Percentiles rank a stretch among this genome's conserved stretches.
phyloP scores from a whole-genome alignment of 2,329 filamentous ascomycete species.

The Metarhizium brunneum region DNA sequence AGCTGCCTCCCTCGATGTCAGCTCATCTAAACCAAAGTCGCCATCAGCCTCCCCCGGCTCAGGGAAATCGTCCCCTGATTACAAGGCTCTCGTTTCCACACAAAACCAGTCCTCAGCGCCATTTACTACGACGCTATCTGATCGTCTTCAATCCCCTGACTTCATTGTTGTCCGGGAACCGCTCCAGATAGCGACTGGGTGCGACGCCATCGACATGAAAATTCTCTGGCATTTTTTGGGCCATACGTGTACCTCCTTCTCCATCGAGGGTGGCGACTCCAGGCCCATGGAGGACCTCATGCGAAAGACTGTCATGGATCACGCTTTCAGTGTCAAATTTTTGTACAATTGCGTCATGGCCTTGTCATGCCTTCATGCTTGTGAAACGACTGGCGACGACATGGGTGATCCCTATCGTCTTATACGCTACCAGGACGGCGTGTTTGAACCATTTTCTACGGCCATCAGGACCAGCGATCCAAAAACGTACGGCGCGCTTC shows the following conservation, averaged over 20 bases:
- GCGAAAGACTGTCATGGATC: slow-evolving; percentile 35
- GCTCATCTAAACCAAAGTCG: slow-evolving; percentile 1
- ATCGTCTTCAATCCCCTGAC: neutral
- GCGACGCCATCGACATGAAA: slow-evolving; percentile 37
- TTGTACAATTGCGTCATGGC: slow-evolving; percentile 47
- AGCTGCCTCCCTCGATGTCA: slow-evolving; percentile 9
- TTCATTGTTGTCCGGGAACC: slow-evolving; percentile 12
- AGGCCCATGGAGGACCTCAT: slow-evolving; percentile 32
- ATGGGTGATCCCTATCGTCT: slow-evolving; percentile 24
- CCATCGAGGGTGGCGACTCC: slow-evolving; percentile 26
- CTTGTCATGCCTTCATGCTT: slow-evolving; percentile 35
- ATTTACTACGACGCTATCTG: too few species aligned
- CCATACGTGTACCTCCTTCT: slow-evolving; percentile 36
- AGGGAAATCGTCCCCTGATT: slow-evolving; percentile 1
- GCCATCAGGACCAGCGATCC: slow-evolving; percentile 39
- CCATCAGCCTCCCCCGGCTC: neutral
- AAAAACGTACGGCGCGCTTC: slow-evolving; percentile 37
- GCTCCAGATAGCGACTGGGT: neutral
- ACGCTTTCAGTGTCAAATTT: slow-evolving; percentile 43
- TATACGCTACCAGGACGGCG: slow-evolving; percentile 35
- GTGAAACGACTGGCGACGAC: slow-evolving; percentile 2
- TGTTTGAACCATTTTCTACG: slow-evolving; percentile 41
- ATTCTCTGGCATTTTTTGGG: slow-evolving; percentile 47
- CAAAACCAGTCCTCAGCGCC: neutral
- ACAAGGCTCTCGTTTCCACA: neutral